These are phyloP conservation scores for Madurella mycetomatis DNA, from an alignment of 2,329 filamentous ascomycete genomes.

Conservation along the genomic window DNA sequence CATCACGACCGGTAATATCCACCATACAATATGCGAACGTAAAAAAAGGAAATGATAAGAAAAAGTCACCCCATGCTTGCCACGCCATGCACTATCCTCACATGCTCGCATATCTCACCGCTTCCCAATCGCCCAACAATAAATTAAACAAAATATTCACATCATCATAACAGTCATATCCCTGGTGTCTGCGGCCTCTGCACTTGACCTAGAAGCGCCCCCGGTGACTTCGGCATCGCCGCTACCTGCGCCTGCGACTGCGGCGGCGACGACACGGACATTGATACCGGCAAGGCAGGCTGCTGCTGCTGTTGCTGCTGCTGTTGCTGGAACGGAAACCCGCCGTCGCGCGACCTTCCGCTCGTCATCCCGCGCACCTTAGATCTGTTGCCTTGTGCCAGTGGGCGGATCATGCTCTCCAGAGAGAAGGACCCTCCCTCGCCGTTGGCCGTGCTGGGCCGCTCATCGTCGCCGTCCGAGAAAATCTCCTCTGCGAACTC, in stretches of 20 bases:
- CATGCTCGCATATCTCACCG: no score
- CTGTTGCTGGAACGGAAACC: constrained; percentile 17
- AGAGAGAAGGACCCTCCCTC: constrained; percentile 49
- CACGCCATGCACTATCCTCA: no score
- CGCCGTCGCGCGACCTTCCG: constrained; percentile 36
- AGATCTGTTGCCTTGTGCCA: constrained; percentile 52
- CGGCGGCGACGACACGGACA: background rate
- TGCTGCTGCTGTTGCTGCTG: background rate
- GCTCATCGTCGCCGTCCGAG: constrained; percentile 69
- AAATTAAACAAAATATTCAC: background rate
- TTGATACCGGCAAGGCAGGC: background rate
- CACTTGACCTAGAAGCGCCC: constrained; percentile 1
- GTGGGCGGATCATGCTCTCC: constrained; percentile 58
- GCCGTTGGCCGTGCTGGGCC: constrained; percentile 37
- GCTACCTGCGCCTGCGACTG: background rate
- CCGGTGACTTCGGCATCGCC: background rate
- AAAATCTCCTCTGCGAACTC: constrained; percentile 64
- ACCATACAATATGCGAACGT: no score
- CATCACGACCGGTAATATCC: no score
- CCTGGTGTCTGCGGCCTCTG: constrained; percentile 4
- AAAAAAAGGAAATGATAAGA: no score
- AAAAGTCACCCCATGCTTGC: no score
- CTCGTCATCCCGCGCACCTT: constrained; percentile 61
- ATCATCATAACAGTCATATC: background rate
- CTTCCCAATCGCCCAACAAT: background rate